Evolutionary conservation across 2,329 filamentous ascomycete species (phyloP), one percentile per base, ranked within the genome.

Genomic region (Fusarium sp.): DNA sequence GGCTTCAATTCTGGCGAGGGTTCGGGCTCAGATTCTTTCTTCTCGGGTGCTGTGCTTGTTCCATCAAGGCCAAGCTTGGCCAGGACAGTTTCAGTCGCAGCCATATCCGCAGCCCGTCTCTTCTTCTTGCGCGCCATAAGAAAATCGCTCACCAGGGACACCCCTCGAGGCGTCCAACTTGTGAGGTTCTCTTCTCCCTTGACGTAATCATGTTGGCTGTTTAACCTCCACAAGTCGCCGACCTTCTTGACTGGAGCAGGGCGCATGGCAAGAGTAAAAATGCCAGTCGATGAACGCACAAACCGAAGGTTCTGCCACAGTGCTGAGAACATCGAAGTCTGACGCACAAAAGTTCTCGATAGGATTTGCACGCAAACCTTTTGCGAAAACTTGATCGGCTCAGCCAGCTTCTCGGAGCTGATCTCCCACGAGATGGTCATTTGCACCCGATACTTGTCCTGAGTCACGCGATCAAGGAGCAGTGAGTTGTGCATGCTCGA

Each of bases 191-290:
- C 95, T 76, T 99, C 93, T 51, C 95, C 95, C 75, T 97, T 97
- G 69, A 99, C 91, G 72, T 97, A 98, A 73, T 96, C 92, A 70
- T 96, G 90, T 57, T 92, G 89, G 14, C 93, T 98, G 74, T 93
- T 96, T 87, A 98, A 92, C 50, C 95, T 87, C 95, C 95, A 99
- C 11, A 99, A 81, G 73, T 99, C 95, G 4, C 92, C 92, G 1
- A 93, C 92, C 42, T 92, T 86, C 76, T 97, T 97, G 46, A 96
- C 93, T 3, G 93, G 93, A 8, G 92, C 88, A 0, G 95, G 95
- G 27, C 92, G 89, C 75, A 98, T 88, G 6, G 88, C 88, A 45
- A 98, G 80, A 2, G 91, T 93, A 76, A 96, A 99, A 55, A 97
- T 91, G 39, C 87, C 88, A 17, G 92, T 91, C 0, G 90, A 91